Evolutionary conservation across 2,329 filamentous ascomycete genomes (phyloP).

Genomic region (Coniosporium tulheliwenetii): DNA sequence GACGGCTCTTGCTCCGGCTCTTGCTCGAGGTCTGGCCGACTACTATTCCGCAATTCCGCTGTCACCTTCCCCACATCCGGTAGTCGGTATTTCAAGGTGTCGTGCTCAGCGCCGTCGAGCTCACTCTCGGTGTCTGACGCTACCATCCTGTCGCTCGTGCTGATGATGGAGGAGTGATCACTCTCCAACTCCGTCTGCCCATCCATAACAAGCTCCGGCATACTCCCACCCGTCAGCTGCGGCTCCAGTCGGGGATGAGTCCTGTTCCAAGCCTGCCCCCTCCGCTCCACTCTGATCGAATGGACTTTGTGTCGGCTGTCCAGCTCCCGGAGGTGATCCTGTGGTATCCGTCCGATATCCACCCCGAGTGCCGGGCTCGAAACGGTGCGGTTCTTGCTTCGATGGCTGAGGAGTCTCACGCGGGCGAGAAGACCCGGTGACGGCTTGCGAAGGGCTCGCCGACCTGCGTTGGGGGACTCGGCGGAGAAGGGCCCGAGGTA

Average conservation of each 20-base stretch:
- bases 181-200: conserved; percentile 23
- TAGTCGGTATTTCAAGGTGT: conserved; percentile 59
- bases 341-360: conserved; percentile 52
- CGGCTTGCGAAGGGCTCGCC: conserved; percentile 19
- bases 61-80: conserved; percentile 55
- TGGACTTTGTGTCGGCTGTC: conserved; percentile 50
- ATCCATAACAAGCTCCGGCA: conserved; percentile 19
- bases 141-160: conserved; percentile 38
- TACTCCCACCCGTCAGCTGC: conserved; percentile 17
- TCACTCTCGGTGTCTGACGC: conserved; percentile 34
- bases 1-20: background rate
- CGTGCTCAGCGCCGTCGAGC: conserved; percentile 40
- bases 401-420: conserved; percentile 25
- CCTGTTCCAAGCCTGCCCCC: conserved; percentile 59
- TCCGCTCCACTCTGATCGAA: conserved; percentile 43
- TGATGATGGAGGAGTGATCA: conserved; percentile 30
- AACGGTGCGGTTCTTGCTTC: conserved; percentile 21
- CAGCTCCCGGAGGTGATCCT: conserved; percentile 53
- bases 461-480: background rate
- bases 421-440: conserved; percentile 27
- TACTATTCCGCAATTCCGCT: conserved; percentile 11
- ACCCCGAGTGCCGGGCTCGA: conserved; percentile 13
- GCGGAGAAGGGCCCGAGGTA: too few relatives aligned
- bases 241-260: conserved; percentile 14
- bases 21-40: background rate